Base-by-base conservation (phyloP, 2,329 filamentous ascomycete species). In the Botryotinia narcissicola region DNA sequence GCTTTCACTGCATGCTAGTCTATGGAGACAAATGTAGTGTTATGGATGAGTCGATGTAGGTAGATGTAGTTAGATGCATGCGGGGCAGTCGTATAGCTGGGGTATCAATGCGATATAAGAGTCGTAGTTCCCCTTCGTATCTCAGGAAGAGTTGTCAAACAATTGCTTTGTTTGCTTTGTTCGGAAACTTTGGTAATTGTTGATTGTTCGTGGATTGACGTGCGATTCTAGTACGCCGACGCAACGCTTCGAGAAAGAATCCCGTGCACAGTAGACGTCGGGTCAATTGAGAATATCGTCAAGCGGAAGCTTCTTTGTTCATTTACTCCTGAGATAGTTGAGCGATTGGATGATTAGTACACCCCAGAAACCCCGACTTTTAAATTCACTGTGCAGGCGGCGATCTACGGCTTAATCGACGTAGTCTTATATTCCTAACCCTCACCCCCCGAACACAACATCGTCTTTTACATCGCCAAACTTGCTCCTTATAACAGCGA, bases 1-100 rank as follows among this genome's bases (percentile, higher is more conserved):
- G 25, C 48, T 57, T 68, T 68, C 48, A 32, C 35, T n/a, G 48
- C 66, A 68, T 68, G 48, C 48, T 68, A 42, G 46, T 54, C 14
- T 22, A 22, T 51, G 63, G 25, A 40, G 35, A 37, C 22, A 57
- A 40, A 42, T 57, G 35, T 57, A 4, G 35, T 57, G 35, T 29
- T 29, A 3, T 32, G 35, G 48, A 18, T 32, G 25, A 25, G 46
- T 12, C 14, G 35, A 40, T 29, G 46, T 29, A 29, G 32, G 46
- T 29, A 29, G 32, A 42, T 57, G 40, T 12, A 20, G 51, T 16
- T 32, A 44, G 29, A 29, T 63, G 48, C 37, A 37, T 68, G 48
- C 37, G 66, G 48, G 64, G 64, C 6, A 40, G 64, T 10, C 35
- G 46, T 57, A 42, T 42, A 40, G 35, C 25, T 68, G 7, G 61